Evolutionary conservation across 352 stramenopile genomes (phyloP), one percentile per base, ranked within the genome.

Genomic region (Phytophthora pistaciae): DNA sequence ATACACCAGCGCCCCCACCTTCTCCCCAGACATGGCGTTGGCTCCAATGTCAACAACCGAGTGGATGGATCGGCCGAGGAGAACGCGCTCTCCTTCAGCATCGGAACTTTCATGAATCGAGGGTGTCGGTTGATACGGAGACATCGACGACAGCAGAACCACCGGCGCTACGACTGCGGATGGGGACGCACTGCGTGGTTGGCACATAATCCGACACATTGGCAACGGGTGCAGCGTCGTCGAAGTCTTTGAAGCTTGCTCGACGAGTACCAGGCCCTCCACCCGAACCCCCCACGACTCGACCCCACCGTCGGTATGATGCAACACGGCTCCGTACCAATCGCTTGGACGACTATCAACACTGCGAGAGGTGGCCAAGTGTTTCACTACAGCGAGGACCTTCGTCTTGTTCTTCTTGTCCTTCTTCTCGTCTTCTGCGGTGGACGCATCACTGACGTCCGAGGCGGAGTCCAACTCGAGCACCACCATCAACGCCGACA

Each of bases 181-280:
- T 36, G 14, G 40, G 5, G 52, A 57, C 8, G 66, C 52, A 4
- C n/a, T 27, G 16, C 46, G 13, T 11, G 31, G 53, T 25, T 71
- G 63, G 20, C 77, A 85, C 50, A 71, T 60, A n/a, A 87, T 66
- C 20, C 77, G 69, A 67, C 75, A 85, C 16, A 64, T 40, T 27
- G 80, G 77, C 36, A 87, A 54, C 6, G 60, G 44, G 20, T 87
- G 63, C 5, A 87, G 50, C 23, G 57, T 72, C 1, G 70, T 75
- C 2, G 36, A 53, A 46, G 38, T 46, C 20, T 18, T 13, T 5
- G 42, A n/a, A 13, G 60, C 13, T 21, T 78, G 55, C 52, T 81
- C 62, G 1, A 83, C 36, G 5, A 82, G 68, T 10, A 84, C 78
- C 9, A 88, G 48, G 0, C 70, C 78, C 42, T 85, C 73, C 1